Evolutionary conservation across 495 filamentous ascomycete species (phyloP).

Genomic region (Aspergillus saccharolyticus): DNA sequence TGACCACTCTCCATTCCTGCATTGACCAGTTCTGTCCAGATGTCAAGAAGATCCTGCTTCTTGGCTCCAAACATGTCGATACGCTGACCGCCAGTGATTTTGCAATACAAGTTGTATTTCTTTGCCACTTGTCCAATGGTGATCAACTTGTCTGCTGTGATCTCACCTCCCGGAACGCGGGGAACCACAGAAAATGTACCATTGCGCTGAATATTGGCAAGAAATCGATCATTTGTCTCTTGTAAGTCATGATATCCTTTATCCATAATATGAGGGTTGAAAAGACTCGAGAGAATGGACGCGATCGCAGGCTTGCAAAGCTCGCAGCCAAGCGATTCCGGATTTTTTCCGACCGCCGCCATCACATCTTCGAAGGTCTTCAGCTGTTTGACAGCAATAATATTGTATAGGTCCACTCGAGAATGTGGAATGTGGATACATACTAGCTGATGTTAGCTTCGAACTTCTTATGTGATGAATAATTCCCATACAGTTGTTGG

Average conservation of each 20-base stretch:
- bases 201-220: constrained; percentile 94
- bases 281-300: constrained; percentile 79
- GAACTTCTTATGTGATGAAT: not conserved
- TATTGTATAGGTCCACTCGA: constrained; percentile 85
- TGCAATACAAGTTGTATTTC: constrained; percentile 85
- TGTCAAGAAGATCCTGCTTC: constrained; percentile 86
- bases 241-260: constrained; percentile 71
- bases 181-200: constrained; percentile 91
- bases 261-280: constrained; percentile 84
- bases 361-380: constrained; percentile 77
- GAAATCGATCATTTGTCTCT: constrained; percentile 88
- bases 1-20: constrained; percentile 96
- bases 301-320: constrained; percentile 83
- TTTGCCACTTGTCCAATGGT: constrained; percentile 84
- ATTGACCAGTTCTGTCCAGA: constrained; percentile 80
- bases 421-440: constrained; percentile 87
- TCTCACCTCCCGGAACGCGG: constrained; percentile 80
- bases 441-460: constrained; percentile 34
- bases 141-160: constrained; percentile 86
- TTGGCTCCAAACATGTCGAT: constrained; percentile 95
- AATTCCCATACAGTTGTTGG: constrained; percentile 59
- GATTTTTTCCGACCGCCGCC: constrained; percentile 71
- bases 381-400: constrained; percentile 77
- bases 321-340: constrained; percentile 79
- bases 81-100: constrained; percentile 92